These are phyloP conservation scores for Pyrenophora teres DNA, from an alignment of 2,329 filamentous ascomycete genomes.

Conservation along the genomic window DNA sequence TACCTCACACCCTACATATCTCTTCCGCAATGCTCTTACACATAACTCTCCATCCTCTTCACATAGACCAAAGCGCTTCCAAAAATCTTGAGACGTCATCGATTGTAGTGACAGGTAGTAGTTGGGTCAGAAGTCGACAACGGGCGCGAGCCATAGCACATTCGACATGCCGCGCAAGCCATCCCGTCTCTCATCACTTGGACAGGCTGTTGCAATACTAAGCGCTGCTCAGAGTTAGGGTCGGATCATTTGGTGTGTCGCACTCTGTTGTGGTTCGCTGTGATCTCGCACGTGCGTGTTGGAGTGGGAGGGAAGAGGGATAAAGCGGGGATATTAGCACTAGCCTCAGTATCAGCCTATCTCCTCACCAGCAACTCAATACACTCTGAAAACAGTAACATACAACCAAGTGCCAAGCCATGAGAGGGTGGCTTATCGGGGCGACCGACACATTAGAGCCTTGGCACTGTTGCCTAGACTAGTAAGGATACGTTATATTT, in stretches of 20 bases:
- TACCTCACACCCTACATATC: slow-evolving; percentile 6
- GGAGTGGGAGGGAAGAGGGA: slow-evolving; percentile 10
- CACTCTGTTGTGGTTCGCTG: slow-evolving; percentile 20
- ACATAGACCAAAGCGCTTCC: slow-evolving; percentile 1
- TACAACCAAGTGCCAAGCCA: too few relatives aligned
- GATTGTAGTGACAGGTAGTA: background rate
- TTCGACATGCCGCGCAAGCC: slow-evolving; percentile 1
- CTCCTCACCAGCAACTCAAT: too few relatives aligned
- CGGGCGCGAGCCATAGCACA: background rate
- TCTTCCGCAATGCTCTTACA: slow-evolving; percentile 1
- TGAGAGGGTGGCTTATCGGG: too few relatives aligned
- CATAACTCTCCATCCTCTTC: background rate
- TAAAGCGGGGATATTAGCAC: slow-evolving; percentile 1
- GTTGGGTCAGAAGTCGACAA: background rate
- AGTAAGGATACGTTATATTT: too few relatives aligned
- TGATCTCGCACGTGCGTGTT: slow-evolving; percentile 17
- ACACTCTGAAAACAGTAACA: too few relatives aligned
- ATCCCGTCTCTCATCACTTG: slow-evolving; percentile 11
- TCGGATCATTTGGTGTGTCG: slow-evolving; percentile 18
- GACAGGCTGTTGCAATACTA: background rate
- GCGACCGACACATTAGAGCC: too few relatives aligned
- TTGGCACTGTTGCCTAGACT: too few relatives aligned
- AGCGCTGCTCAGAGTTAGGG: background rate
- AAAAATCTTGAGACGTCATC: slow-evolving; percentile 1
- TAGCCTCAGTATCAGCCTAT: too few relatives aligned